Conservation (phyloP, 495 filamentous ascomycete species). For the Aspergillus egyptiacus region DNA sequence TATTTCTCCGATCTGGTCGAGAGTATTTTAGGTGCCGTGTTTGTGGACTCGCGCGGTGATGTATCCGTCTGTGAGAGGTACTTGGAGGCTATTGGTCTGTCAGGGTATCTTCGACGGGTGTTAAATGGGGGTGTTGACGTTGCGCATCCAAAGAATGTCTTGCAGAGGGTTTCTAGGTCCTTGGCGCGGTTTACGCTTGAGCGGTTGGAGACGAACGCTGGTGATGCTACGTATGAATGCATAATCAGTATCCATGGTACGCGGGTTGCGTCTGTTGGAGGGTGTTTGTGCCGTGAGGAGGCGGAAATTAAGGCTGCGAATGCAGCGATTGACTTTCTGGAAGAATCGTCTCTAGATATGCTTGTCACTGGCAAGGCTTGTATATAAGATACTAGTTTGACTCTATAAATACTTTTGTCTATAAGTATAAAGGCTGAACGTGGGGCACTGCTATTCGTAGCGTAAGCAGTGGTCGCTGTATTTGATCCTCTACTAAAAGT, state of each 20-base stretch:
- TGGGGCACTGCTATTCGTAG: too few relatives aligned
- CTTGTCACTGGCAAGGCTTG: not conserved
- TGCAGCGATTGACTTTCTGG: constrained; percentile 13
- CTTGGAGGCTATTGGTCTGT: constrained; percentile 56
- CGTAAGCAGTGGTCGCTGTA: too few relatives aligned
- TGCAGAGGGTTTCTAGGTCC: constrained; percentile 52
- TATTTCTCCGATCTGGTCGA: too few relatives aligned
- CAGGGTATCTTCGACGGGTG: constrained; percentile 56
- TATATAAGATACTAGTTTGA: not conserved
- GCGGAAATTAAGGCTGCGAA: constrained; percentile 26
- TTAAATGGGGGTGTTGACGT: constrained; percentile 53
- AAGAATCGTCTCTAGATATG: not conserved
- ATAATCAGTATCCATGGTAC: not conserved
- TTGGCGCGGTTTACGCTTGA: constrained; percentile 5
- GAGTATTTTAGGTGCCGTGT: too few relatives aligned
- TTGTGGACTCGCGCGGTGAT: constrained; percentile 35
- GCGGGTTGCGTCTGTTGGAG: constrained; percentile 4
- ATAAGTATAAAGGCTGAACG: too few relatives aligned
- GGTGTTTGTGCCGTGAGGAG: constrained; percentile 20
- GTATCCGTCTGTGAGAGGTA: constrained; percentile 51
- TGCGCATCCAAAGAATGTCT: constrained; percentile 66
- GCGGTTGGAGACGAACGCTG: not conserved
- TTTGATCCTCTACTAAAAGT: too few relatives aligned
- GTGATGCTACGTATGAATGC: not conserved
- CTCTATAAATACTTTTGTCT: too few relatives aligned